Percentiles rank a stretch among this genome's conserved stretches.
Evolutionary conservation across 2,329 filamentous ascomycete genomes (phyloP).

Genomic region (Neonectria hederae): DNA sequence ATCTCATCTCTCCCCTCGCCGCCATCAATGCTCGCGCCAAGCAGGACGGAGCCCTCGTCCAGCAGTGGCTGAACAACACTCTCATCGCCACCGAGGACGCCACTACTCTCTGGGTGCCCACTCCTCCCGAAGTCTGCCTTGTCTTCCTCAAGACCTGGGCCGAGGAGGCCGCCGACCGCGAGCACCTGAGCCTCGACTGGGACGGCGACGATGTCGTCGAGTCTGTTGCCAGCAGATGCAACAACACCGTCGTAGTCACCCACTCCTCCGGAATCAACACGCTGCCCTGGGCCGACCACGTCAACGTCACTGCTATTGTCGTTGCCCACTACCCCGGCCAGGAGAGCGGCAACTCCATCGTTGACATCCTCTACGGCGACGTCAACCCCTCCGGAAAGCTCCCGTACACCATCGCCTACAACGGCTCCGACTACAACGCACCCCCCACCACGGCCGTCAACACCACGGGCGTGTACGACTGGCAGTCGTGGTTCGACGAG

Average conservation of each 20-base stretch:
- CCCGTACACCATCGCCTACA: constrained; percentile 75
- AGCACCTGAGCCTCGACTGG: constrained; percentile 64
- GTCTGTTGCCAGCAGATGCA: constrained; percentile 68
- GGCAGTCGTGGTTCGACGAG: constrained; percentile 65
- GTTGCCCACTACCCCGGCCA: constrained; percentile 77
- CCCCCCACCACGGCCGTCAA: constrained; percentile 50
- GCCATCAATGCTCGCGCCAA: constrained; percentile 58
- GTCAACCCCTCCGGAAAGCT: constrained; percentile 74
- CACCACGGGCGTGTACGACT: constrained; percentile 51
- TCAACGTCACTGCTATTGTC: constrained; percentile 72
- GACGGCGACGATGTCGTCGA: constrained; percentile 69
- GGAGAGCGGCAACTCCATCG: constrained; percentile 73
- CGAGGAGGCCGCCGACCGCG: constrained; percentile 69
- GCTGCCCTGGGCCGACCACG: constrained; percentile 73
- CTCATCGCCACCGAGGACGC: constrained; percentile 49
- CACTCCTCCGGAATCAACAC: constrained; percentile 75
- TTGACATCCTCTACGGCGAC: constrained; percentile 74
- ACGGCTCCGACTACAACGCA: constrained; percentile 58
- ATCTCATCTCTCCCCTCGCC: constrained; percentile 49
- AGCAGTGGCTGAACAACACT: constrained; percentile 60
- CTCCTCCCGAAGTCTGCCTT: constrained; percentile 71
- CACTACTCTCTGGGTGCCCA: constrained; percentile 56
- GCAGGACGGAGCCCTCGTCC: constrained; percentile 56
- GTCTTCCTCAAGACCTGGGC: constrained; percentile 73
- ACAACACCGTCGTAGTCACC: constrained; percentile 72